phyloP scores from a whole-genome alignment of 2,329 filamentous ascomycete genomes.

The Cercospora sp. region DNA sequence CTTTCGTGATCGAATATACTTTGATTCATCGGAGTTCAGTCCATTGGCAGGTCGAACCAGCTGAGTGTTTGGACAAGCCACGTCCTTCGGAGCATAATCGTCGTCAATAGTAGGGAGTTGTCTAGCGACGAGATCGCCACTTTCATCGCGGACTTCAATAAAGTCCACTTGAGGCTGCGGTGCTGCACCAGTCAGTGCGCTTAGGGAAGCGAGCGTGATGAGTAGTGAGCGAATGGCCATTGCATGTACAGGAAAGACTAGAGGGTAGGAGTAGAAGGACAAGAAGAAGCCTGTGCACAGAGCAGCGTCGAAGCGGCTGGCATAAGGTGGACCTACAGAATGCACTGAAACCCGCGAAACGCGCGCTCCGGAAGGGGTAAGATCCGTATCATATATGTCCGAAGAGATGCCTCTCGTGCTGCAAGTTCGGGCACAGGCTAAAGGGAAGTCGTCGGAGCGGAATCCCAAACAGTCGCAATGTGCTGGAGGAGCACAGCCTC shows the following conservation, averaged over 20 bases:
- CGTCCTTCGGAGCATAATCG: constrained; percentile 37
- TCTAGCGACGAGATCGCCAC: background rate
- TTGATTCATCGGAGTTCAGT: constrained; percentile 42
- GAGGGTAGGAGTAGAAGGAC: background rate
- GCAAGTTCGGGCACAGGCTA: background rate
- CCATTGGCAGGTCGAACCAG: constrained; percentile 42
- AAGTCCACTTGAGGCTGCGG: constrained; percentile 3
- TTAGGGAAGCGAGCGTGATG: constrained; percentile 10
- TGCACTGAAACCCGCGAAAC: background rate
- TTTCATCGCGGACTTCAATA: constrained; percentile 12
- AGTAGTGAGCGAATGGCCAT: constrained; percentile 15
- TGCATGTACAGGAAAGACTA: background rate
- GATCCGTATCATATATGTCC: background rate
- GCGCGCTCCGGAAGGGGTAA: background rate
- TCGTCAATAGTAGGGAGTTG: constrained; percentile 11
- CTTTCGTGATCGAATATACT: constrained; percentile 45
- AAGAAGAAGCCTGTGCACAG: background rate
- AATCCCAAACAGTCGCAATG: background rate
- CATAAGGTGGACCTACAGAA: background rate
- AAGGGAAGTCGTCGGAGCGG: background rate
- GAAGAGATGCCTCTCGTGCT: background rate
- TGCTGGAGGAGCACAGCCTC: background rate
- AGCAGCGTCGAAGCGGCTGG: background rate
- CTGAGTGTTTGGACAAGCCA: constrained; percentile 43
- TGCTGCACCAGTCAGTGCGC: constrained; percentile 10